These are phyloP conservation scores for Vinca minor DNA, from an alignment of 257 asterid genomes.

Conservation along the genomic window DNA sequence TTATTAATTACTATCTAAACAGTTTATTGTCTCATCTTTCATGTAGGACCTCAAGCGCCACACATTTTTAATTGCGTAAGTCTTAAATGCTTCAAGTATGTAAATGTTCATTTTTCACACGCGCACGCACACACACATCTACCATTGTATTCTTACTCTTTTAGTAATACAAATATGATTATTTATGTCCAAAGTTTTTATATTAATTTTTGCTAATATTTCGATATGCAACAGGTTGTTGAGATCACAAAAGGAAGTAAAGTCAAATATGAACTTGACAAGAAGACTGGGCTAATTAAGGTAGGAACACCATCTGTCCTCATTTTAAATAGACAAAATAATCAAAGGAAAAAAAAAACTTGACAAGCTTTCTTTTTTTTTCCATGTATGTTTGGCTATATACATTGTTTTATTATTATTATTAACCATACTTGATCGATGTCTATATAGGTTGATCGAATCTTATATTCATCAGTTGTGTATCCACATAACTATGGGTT, in stretches of 20 bases:
- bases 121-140: too few species aligned
- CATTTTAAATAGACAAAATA: neutral
- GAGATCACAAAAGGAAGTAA: slow-evolving; percentile 20
- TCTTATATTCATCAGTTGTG: slow-evolving; percentile 21
- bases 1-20: neutral
- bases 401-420: neutral
- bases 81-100: neutral
- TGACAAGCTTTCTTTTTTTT: too few species aligned
- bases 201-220: neutral
- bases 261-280: slow-evolving; percentile 19
- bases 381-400: neutral
- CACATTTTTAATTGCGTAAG: slow-evolving; percentile 23
- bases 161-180: neutral
- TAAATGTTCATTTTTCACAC: too few species aligned
- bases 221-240: slow-evolving; percentile 10
- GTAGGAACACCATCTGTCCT: neutral
- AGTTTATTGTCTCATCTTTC: neutral
- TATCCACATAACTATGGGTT: slow-evolving; percentile 26
- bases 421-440: neutral
- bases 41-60: slow-evolving; percentile 28
- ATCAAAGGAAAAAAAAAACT: neutral
- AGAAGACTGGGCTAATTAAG: slow-evolving; percentile 17
- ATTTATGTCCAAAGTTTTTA: too few species aligned
- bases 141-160: too few species aligned
- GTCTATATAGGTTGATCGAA: slow-evolving; percentile 17